Conservation (phyloP, 2,329 filamentous ascomycete genomes). For the Talaromyces amestolkiae region DNA sequence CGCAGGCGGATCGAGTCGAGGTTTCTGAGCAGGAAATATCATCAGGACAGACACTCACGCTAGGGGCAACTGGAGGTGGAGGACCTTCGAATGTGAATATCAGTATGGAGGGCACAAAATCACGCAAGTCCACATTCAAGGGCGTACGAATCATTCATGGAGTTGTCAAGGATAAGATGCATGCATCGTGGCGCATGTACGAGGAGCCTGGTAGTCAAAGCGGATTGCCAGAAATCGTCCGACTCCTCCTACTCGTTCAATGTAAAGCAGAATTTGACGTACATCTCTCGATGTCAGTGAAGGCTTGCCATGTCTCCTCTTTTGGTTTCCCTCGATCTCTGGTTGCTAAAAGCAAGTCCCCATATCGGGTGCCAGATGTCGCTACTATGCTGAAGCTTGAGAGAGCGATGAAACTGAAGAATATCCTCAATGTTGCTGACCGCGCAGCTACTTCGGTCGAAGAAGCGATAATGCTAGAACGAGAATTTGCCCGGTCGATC, state of each 20-base stretch:
- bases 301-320: not conserved
- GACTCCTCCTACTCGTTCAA: conserved; percentile 1
- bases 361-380: conserved; percentile 6
- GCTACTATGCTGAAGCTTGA: conserved; percentile 4
- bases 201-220: conserved; percentile 13
- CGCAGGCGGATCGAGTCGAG: conserved; percentile 13
- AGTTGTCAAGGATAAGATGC: conserved; percentile 13
- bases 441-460: not conserved
- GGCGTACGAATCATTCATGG: conserved; percentile 13
- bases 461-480: conserved; percentile 2
- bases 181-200: conserved; percentile 14
- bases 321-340: conserved; percentile 11
- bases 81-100: conserved; percentile 12
- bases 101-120: conserved; percentile 14
- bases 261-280: conserved; percentile 2
- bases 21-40: conserved; percentile 14
- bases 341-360: not conserved
- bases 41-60: conserved; percentile 8
- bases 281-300: conserved; percentile 3
- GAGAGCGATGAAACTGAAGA: conserved; percentile 4
- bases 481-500: not conserved
- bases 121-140: conserved; percentile 14
- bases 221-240: conserved; percentile 14
- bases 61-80: not conserved
- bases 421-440: conserved; percentile 2